Base-by-base conservation (phyloP, 2,329 filamentous ascomycete genomes). In the Magnaporthales sp. region DNA sequence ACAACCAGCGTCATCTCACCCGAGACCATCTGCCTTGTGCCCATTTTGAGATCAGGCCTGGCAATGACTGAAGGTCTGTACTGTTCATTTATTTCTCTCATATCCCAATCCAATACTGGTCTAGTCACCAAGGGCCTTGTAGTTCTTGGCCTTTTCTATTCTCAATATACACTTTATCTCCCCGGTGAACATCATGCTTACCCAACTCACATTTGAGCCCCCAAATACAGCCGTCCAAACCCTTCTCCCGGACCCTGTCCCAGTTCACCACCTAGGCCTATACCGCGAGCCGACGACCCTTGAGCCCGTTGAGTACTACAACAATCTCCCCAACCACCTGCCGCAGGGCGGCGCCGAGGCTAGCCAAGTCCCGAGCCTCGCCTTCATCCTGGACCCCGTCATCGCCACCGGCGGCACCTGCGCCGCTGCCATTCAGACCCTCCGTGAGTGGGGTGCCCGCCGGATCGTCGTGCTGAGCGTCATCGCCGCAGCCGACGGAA, bases 271-370 rank as follows among this genome's bases (percentile, higher is more conserved):
- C 77, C 89, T 98, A 8, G 94, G 95, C 71, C 89, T 98, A 74
- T 98, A 94, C 83, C 92, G 93, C 74, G 93, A 97, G 76, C 92
- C 91, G 68, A 87, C 87, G 67, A 94, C 91, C 61, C 88, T 97
- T 67, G 88, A 92, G 73, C 92, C 93, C 3, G 93, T 97, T 67
- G 93, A 97, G 79, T 97, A 97, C 85, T 97, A 97, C 85, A 97
- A 97, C 83, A 97, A 97, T 78, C 88, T 97, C 24, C 93, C 93
- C 46, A 89, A 91, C 78, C 90, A 92, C 79, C 75, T 82, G 54
- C 69, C 75, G 64, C 70, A 77, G 31, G 68, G 74, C 61, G 71
- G 75, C 54, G 75, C 78, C 38, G 74, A 81, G 1, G 76, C 64
- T 64, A 73, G 79, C 60, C 68, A 71, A 51, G 72, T 75, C 60